Percentiles rank a stretch among this genome's conserved stretches.
These are phyloP conservation scores for Apiospora phragmitis DNA, from an alignment of 2,329 filamentous ascomycete species.

Conservation along the genomic window DNA sequence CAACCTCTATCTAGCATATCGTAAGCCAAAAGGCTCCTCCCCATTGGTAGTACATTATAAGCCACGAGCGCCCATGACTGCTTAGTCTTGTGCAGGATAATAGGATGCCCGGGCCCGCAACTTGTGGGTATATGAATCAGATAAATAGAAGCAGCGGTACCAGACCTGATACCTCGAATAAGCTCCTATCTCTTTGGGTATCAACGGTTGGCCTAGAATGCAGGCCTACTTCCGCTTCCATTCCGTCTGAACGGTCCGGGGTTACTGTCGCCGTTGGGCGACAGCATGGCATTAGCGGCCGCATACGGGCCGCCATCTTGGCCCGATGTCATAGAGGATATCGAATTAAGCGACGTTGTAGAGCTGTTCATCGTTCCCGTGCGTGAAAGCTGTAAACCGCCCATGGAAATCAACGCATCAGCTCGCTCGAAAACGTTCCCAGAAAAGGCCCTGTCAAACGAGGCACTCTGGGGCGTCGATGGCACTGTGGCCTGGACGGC, in stretches of 20 bases:
- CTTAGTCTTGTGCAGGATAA: background rate
- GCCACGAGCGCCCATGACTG: background rate
- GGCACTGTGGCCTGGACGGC: constrained; percentile 89
- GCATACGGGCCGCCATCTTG: constrained; percentile 24
- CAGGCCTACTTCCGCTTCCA: constrained; percentile 31
- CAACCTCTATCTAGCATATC: background rate
- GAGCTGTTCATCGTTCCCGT: constrained; percentile 43
- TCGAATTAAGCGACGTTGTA: constrained; percentile 35
- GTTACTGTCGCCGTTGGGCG: constrained; percentile 26
- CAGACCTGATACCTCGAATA: background rate
- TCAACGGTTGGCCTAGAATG: constrained; percentile 28
- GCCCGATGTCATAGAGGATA: constrained; percentile 29
- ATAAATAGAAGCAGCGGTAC: background rate
- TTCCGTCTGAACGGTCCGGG: constrained; percentile 21
- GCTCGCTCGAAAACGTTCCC: constrained; percentile 63
- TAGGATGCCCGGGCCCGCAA: background rate
- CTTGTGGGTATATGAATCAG: background rate
- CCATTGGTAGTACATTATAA: background rate
- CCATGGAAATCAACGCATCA: constrained; percentile 57
- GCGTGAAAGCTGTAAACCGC: constrained; percentile 59
- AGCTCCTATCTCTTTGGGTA: background rate
- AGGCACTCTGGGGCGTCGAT: constrained; percentile 62
- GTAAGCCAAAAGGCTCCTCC: background rate
- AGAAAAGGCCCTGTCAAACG: constrained; percentile 55
- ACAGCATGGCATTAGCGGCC: constrained; percentile 24